A percentile compares a stretch with the other conserved stretches of the same genome.
These are phyloP conservation scores for Pyrus betulifolia DNA, from an alignment of 306 rosid species.

Conservation along the genomic window DNA sequence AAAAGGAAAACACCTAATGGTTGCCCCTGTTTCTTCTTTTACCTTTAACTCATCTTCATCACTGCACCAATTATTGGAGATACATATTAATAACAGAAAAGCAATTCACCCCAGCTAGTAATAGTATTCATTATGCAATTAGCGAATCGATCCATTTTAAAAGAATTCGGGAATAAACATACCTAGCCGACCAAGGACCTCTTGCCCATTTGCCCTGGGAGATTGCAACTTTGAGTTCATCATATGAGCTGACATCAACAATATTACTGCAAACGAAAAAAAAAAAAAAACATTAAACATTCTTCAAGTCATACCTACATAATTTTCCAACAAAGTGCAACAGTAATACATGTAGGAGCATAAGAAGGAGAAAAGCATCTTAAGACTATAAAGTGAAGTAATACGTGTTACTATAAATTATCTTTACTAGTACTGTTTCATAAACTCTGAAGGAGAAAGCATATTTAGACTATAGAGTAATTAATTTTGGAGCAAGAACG, in stretches of 20 bases:
- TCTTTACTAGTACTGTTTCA: not conserved
- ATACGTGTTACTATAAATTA: too few species aligned
- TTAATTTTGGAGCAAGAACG: constrained; percentile 9
- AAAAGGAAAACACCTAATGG: constrained; percentile 91
- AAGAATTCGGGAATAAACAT: not conserved
- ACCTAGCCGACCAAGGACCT: constrained; percentile 99
- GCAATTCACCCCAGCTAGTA: not conserved
- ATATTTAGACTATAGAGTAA: not conserved
- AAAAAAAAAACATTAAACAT: too few species aligned
- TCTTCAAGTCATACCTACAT: not conserved
- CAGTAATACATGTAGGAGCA: not conserved
- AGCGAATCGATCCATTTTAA: not conserved
- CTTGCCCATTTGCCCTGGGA: constrained; percentile 97
- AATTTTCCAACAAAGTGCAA: not conserved
- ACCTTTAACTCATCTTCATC: constrained; percentile 75
- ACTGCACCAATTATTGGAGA: constrained; percentile 34
- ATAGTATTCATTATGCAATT: not conserved
- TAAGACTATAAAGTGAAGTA: too few species aligned
- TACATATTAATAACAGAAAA: constrained; percentile 8
- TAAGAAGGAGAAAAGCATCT: not conserved
- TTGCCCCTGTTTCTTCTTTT: constrained; percentile 96
- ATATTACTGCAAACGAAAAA: constrained; percentile 56
- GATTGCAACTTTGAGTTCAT: constrained; percentile 84
- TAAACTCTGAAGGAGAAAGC: not conserved
- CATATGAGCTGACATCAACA: constrained; percentile 78